These are phyloP conservation scores for Clavispora carvajalis DNA, from an alignment of 805 yeast species.

Conservation along the genomic window DNA sequence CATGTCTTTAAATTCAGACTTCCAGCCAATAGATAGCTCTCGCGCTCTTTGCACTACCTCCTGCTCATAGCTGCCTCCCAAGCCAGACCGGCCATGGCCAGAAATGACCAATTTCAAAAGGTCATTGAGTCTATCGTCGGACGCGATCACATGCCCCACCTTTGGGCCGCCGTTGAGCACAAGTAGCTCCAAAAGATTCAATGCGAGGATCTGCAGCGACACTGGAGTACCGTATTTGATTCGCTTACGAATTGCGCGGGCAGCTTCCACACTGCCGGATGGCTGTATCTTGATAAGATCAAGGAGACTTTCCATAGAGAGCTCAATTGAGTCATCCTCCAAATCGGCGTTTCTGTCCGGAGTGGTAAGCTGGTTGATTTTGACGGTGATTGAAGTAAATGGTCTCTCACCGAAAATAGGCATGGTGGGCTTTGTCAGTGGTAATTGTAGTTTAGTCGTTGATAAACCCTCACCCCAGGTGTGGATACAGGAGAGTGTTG, in stretches of 20 bases:
- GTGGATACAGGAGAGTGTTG: neutral
- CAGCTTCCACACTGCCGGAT: constrained; percentile 62
- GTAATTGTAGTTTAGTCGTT: neutral
- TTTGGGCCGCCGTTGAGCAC: constrained; percentile 40
- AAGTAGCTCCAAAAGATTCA: constrained; percentile 38
- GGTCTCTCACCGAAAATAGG: constrained; percentile 55
- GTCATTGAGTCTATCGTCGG: constrained; percentile 64
- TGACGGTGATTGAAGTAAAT: constrained; percentile 66
- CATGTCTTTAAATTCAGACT: constrained; percentile 45
- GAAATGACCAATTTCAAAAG: constrained; percentile 49
- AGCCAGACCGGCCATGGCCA: constrained; percentile 31
- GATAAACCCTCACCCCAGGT: neutral
- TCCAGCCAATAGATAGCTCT: constrained; percentile 63
- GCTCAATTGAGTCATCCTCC: constrained; percentile 31
- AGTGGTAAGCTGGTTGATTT: constrained; percentile 47
- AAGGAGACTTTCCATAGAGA: constrained; percentile 52
- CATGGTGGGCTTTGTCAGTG: constrained; percentile 11
- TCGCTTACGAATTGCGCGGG: constrained; percentile 83
- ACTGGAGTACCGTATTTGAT: constrained; percentile 72
- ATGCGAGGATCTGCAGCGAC: constrained; percentile 61
- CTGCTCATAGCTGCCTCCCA: constrained; percentile 31
- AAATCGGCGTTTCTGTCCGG: constrained; percentile 36
- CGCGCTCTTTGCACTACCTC: constrained; percentile 45
- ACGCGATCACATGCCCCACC: constrained; percentile 44
- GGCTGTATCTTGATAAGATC: constrained; percentile 43